Percentiles rank a stretch among this genome's conserved stretches.
phyloP scores from a whole-genome alignment of 2,329 filamentous ascomycete genomes.

The Nemania abortiva region DNA sequence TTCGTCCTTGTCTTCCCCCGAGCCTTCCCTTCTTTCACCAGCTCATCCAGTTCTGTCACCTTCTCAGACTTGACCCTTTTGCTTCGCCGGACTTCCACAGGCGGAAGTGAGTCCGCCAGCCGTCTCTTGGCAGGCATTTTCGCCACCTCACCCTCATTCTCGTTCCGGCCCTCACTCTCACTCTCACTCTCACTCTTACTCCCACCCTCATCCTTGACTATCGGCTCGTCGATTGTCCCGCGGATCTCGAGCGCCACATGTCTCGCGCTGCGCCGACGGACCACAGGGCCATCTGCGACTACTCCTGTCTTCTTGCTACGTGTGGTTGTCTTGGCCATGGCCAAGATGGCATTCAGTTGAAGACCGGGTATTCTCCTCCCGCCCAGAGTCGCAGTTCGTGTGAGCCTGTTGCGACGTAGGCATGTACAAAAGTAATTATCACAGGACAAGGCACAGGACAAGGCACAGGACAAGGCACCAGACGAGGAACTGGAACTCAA shows the following conservation, averaged over 20 bases:
- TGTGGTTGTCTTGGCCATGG: constrained; percentile 20
- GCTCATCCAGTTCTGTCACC: background rate
- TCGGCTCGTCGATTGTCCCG: constrained; percentile 2
- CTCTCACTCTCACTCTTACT: background rate
- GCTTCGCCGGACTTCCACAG: constrained; percentile 27
- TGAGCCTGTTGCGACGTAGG: background rate
- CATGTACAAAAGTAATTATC: background rate
- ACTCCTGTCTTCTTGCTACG: background rate
- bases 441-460: background rate
- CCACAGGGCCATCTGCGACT: background rate
- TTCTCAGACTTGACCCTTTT: constrained; percentile 27
- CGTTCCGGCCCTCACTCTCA: background rate
- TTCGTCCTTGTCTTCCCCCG: constrained; percentile 17
- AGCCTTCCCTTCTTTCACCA: background rate
- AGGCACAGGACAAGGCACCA: background rate
- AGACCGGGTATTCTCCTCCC: background rate
- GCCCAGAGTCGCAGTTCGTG: background rate
- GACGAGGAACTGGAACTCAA: background rate
- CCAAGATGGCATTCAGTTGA: background rate
- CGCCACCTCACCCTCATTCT: background rate
- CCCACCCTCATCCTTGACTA: background rate
- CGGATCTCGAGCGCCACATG: constrained; percentile 12
- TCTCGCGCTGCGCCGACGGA: constrained; percentile 43
- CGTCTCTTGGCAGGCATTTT: constrained; percentile 30
- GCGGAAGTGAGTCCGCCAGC: background rate